Evolutionary conservation across 331 rosid species (phyloP), one percentile per base, ranked within the genome.

Genomic region (Prunus yedoensis): DNA sequence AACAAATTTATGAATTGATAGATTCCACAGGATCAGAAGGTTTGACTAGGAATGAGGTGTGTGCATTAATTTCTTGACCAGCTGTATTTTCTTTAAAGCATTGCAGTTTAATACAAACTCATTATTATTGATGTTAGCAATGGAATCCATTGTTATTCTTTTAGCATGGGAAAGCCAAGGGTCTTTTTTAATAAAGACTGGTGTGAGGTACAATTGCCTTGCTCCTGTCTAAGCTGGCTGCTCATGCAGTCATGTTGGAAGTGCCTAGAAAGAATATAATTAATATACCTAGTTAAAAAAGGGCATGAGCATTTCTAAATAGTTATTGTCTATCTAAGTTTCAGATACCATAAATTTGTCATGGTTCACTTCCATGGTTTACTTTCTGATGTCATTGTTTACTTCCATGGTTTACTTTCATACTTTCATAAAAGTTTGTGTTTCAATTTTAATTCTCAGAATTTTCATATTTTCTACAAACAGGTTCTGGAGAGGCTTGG

Each of bases 21-120:
- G 96, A 95, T 77, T 84, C 94, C 61, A 84, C 97, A 35, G 97
- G 96, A 64, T 84, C 91, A 14, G 80, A 73, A 80, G 97, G 99
- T 77, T 81, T 90, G 81, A 80, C 91, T 76, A 54, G 82, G 77
- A 87, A 85, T 85, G 93, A 86, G 83, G 89, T 74, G 46, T 54
- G 83, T 76, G 38, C 64, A 49, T 64, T 74, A 23, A 23, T 62
- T 59, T 76, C 8, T 73, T 53, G 30, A 58, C 6, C 35, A 10
- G 45, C 52, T 43, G 43, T 57, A 56, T 35, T 76, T 21, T 53
- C 58, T 68, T 50, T 70, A 9, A 35, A 71, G 43, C 21, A 43
- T 51, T 23, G 45, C 30, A 56, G 20, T 68, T 25, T 72, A 21
- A 18, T 59, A 46, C 45, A 23, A 53, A 3, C 23, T 38, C 43